Base-by-base conservation (phyloP, 2,329 filamentous ascomycete species). In the Exophiala phaeomuriformis region DNA sequence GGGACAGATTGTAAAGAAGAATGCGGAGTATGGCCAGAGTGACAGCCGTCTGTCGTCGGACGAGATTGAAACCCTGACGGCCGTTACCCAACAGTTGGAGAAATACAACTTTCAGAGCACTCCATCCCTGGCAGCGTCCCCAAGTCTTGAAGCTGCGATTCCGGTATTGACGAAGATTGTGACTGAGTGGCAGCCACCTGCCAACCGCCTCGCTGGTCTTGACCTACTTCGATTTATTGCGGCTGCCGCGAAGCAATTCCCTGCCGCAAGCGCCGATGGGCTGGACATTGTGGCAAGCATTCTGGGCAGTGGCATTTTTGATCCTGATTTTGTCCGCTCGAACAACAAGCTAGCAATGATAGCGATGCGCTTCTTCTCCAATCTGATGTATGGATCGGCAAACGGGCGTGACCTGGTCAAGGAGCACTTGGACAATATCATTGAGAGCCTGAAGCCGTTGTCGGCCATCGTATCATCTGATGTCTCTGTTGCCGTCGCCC, bases 191-290 rank as follows among this genome's bases (percentile, higher is more conserved):
- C 47, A 62, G 36, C 86, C 90, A 2, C 83, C 85, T 49, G 76
- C 83, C 8, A 86, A 88, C 61, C 84, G 90, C 43, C 77, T 98
- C 0, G 87, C 93, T 0, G 88, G 84, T 8, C 79, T 98, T 0
- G 93, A 97, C 67, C 75, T 97, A 1, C 77, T 97, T 3, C 87
- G 93, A n/a, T 83, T 94, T 46, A 76, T 93, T 30, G 85, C 87
- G 1, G 82, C 83, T 1, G 82, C 81, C 3, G 78, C 78, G 5
- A 80, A 87, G 0, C 71, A 79, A 1, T 80, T 83, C n/a, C 85
- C 88, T 1, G 77, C 78, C 5, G 80, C 80, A 47, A 77, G 81
- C 47, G 70, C 77, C 0, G 70, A 73, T 9, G 72, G 76, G 31
- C 74, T 73, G 2, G 83, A 80, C 35, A 72, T 90, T n/a, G 68